A percentile compares a stretch with the other conserved stretches of the same genome.
Conservation (phyloP, 805 yeast genomes). For the Ogataea methylovora region DNA sequence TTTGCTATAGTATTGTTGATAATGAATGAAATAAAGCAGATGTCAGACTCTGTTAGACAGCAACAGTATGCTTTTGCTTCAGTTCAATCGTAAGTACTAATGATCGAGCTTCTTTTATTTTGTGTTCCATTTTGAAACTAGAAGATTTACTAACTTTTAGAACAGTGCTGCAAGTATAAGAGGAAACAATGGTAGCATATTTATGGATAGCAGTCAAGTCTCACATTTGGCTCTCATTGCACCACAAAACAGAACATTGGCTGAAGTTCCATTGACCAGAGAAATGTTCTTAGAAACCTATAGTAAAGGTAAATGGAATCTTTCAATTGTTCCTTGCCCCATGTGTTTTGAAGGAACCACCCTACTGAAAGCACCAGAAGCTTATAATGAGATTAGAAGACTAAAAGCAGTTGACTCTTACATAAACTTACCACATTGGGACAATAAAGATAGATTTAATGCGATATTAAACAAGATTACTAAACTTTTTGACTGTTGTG, state of each 20-base stretch:
- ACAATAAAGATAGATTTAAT: slow-evolving; percentile 30
- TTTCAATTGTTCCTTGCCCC: slow-evolving; percentile 51
- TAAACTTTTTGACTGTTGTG: slow-evolving; percentile 35
- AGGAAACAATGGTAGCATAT: too few species aligned
- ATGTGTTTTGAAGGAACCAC: slow-evolving; percentile 38
- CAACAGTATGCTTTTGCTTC: too few species aligned
- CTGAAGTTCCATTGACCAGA: slow-evolving; percentile 33
- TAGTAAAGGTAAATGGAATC: slow-evolving; percentile 47
- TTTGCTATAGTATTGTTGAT: too few species aligned
- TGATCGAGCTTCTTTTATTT: too few species aligned
- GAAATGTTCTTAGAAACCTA: slow-evolving; percentile 52
- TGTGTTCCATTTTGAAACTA: too few species aligned
- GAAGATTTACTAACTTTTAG: too few species aligned
- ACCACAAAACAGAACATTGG: neutral
- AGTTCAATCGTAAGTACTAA: too few species aligned
- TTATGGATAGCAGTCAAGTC: too few species aligned
- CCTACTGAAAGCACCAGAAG: slow-evolving; percentile 53
- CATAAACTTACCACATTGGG: slow-evolving; percentile 42
- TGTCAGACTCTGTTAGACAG: too few species aligned
- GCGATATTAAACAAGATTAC: slow-evolving; percentile 30
- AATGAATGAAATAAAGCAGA: too few species aligned
- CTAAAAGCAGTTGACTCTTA: slow-evolving; percentile 35
- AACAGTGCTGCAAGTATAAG: too few species aligned
- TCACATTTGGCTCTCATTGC: too few species aligned
- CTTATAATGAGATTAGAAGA: slow-evolving; percentile 41